A percentile compares a stretch with the other conserved stretches of the same genome.
phyloP scores from a whole-genome alignment of 352 stramenopile genomes.

The Nothophytophthora sp. region DNA sequence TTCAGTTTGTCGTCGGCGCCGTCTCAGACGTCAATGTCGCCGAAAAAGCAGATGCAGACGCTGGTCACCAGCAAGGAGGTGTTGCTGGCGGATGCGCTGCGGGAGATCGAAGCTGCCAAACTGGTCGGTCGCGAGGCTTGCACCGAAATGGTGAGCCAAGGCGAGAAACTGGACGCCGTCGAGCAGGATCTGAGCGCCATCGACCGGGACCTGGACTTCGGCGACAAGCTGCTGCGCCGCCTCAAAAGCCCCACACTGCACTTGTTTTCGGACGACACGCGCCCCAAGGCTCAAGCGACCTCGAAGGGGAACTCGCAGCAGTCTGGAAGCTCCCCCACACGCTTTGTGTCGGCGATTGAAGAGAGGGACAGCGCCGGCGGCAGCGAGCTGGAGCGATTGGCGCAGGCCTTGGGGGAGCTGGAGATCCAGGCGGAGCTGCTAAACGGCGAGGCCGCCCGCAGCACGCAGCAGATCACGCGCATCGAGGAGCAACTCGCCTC shows the following conservation, averaged over 20 bases:
- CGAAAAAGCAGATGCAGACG: slow-evolving; percentile 73
- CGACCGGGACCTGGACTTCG: slow-evolving; percentile 66
- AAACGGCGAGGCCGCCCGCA: slow-evolving; percentile 63
- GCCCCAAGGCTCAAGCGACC: slow-evolving; percentile 6
- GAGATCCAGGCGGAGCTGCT: slow-evolving; percentile 70
- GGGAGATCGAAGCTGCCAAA: slow-evolving; percentile 75
- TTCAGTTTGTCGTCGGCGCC: slow-evolving; percentile 35
- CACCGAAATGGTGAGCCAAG: slow-evolving; percentile 73
- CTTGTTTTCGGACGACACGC: slow-evolving; percentile 59
- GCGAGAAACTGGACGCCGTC: slow-evolving; percentile 74
- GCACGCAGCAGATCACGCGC: slow-evolving; percentile 73
- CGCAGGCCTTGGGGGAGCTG: slow-evolving; percentile 62
- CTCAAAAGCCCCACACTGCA: slow-evolving; percentile 74
- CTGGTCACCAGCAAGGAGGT: slow-evolving; percentile 59
- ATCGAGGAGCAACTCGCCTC: slow-evolving; percentile 66
- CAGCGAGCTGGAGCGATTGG: slow-evolving; percentile 65
- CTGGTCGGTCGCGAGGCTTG: slow-evolving; percentile 65
- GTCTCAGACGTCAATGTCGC: slow-evolving; percentile 28
- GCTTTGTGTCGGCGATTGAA: slow-evolving; percentile 16
- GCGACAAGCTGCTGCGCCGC: slow-evolving; percentile 70
- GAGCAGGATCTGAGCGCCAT: slow-evolving; percentile 61
- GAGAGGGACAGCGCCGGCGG: slow-evolving; percentile 13
- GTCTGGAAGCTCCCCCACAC: slow-evolving; percentile 9
- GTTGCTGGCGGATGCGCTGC: slow-evolving; percentile 69
- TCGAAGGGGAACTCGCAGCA: slow-evolving; percentile 16